Base-by-base conservation (phyloP, 352 stramenopile species). In the Pythium aquatile region DNA sequence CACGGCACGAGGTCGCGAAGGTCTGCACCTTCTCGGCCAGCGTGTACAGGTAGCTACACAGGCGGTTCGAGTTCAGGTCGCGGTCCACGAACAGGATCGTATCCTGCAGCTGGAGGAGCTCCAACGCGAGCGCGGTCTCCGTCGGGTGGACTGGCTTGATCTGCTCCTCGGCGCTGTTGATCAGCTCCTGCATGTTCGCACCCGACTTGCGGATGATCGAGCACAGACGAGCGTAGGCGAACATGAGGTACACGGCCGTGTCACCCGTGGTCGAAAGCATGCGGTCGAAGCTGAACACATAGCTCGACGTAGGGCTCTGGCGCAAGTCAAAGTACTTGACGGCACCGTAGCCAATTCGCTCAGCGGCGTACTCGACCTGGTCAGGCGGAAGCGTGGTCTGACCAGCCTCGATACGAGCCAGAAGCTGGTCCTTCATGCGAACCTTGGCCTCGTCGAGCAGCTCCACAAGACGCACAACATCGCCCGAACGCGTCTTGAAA, bases 271-370 rank as follows among this genome's bases (percentile, higher is more conserved):
- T 98, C 73, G 98, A 97, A 39, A 99, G 88, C 98, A 99, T 99
- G 65, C 93, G 87, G 85, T 99, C 98, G 72, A 99, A 99, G 65
- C 89, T 98, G 76, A 99, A 99, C 57, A 97, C 90, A 83, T 99
- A 99, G 74, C 99, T 98, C 61, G 94, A 98, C 42, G 94, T 97
- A 14, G 97, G 97, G 70, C 98, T 98, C 72, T 99, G 92, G 58
- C 96, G 92, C 62, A 99, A 83, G 77, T 99, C 98, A 79, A 99
- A 99, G 84, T 99, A 99, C 86, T 99, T 99, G 59, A 99, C 97
- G 14, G 97, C 98, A 56, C 97, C 97, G 73, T 99, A 99, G 57
- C 98, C 98, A 63, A 99, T 93, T 59, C 96, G 94, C 65, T 97
- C 90, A 9, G 97, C 97, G 5, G 97, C 93, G 44, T 78, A 76